Percentiles rank a stretch among this genome's conserved stretches.
These are phyloP conservation scores for Crassisporium funariophilum DNA, from an alignment of 768 basidiomycete genomes.

Conservation along the genomic window DNA sequence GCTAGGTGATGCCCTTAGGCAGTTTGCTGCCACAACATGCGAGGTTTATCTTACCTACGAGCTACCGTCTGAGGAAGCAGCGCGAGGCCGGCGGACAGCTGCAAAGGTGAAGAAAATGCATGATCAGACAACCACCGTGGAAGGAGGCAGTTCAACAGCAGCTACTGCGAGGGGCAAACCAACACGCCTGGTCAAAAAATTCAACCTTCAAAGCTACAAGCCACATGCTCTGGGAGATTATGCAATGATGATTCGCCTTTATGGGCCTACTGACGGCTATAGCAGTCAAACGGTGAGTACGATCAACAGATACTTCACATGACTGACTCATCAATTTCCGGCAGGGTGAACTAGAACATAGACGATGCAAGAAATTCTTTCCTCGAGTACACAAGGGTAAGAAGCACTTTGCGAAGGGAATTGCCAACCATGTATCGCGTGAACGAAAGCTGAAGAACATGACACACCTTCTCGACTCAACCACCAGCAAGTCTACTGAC, in stretches of 20 bases:
- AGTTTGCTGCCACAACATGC: conserved; percentile 26
- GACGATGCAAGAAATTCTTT: conserved; percentile 12
- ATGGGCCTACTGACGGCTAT: conserved; percentile 17
- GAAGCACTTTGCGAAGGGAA: conserved; percentile 4
- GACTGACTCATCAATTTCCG: neutral
- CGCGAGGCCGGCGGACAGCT: conserved; percentile 15
- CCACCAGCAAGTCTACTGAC: too few species aligned
- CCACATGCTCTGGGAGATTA: conserved; percentile 26
- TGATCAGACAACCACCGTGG: neutral
- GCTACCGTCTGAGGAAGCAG: conserved; percentile 31
- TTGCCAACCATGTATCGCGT: conserved; percentile 2
- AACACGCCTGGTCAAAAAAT: conserved; percentile 4
- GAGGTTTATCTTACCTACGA: conserved; percentile 27
- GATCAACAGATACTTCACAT: neutral
- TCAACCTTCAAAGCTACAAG: conserved; percentile 24
- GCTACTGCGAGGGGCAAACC: neutral
- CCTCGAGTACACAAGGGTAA: conserved; percentile 12
- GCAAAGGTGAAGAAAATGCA: conserved; percentile 8
- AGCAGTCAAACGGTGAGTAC: conserved; percentile 17
- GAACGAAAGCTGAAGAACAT: conserved; percentile 3
- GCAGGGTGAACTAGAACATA: conserved; percentile 15
- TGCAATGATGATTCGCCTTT: conserved; percentile 7
- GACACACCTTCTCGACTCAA: neutral
- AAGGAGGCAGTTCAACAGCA: neutral
- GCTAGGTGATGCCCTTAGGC: conserved; percentile 24